These are phyloP conservation scores for Eucalyptus albens DNA, from an alignment of 345 rosid genomes.

Conservation along the genomic window DNA sequence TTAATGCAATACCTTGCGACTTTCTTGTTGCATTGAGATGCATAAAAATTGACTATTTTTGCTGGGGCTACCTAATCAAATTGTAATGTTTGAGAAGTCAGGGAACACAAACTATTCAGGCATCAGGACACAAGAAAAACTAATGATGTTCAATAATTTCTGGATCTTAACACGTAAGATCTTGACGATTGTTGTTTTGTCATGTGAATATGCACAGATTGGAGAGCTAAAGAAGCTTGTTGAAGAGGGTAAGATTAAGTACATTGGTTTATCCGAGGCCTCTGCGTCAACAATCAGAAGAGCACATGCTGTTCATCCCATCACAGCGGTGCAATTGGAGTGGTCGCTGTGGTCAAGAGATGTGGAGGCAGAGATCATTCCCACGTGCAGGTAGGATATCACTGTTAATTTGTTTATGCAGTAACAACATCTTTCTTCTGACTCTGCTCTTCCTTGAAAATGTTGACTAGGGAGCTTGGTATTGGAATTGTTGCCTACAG, in stretches of 20 bases:
- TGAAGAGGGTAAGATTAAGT: constrained; percentile 66
- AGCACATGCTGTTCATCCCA: constrained; percentile 72
- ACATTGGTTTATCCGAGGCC: constrained; percentile 66
- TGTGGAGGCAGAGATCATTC: constrained; percentile 58
- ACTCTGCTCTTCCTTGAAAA: background rate
- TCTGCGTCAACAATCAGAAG: constrained; percentile 74
- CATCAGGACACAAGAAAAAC: background rate
- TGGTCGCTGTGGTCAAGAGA: constrained; percentile 89
- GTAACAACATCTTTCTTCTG: background rate
- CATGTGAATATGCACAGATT: background rate
- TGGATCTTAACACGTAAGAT: background rate
- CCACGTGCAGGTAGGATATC: constrained; percentile 10
- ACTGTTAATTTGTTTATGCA: background rate
- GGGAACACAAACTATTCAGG: background rate
- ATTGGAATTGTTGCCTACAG: constrained; percentile 69
- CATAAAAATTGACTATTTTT: background rate
- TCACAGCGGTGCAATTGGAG: constrained; percentile 63
- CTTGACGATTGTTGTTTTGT: background rate
- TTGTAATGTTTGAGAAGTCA: background rate
- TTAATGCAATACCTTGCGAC: background rate
- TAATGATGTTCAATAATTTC: background rate
- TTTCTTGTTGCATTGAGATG: background rate
- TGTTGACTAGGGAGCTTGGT: constrained; percentile 51
- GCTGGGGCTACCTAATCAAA: background rate
- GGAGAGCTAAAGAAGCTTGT: background rate